Evolutionary conservation across 306 rosid genomes (phyloP).

Genomic region (Dalbergia oliveri): DNA sequence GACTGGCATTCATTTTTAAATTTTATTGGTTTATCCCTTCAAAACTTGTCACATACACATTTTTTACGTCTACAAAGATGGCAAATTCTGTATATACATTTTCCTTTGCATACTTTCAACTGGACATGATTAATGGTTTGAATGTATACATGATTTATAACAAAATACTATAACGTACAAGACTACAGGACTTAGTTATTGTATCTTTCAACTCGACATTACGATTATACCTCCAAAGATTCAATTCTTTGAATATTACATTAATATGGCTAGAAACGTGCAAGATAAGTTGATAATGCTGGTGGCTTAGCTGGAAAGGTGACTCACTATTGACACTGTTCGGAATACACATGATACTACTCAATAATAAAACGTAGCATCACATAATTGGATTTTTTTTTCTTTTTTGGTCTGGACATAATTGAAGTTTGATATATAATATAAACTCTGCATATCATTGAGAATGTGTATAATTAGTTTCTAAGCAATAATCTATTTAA

Average conservation of each 20-base stretch:
- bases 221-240: neutral
- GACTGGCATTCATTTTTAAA: conserved; percentile 5
- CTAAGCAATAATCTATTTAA: neutral
- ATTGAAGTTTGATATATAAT: too few species aligned
- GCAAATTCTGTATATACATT: neutral
- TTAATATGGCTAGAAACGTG: neutral
- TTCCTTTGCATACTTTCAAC: neutral
- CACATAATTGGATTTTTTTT: too few species aligned
- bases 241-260: conserved; percentile 4
- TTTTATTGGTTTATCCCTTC: conserved; percentile 30
- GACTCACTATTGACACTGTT: neutral
- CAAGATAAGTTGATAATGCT: too few species aligned
- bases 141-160: too few species aligned
- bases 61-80: neutral
- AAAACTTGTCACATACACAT: neutral
- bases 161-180: too few species aligned
- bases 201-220: neutral
- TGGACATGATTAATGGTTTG: too few species aligned
- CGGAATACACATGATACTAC: too few species aligned
- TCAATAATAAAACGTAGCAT: too few species aligned
- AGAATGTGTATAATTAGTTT: neutral
- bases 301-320: too few species aligned
- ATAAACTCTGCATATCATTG: neutral
- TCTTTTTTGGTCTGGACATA: too few species aligned
- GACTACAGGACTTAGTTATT: too few species aligned